Evolutionary conservation across 495 filamentous ascomycete species (phyloP).

Genomic region (Ramalina intermedia): DNA sequence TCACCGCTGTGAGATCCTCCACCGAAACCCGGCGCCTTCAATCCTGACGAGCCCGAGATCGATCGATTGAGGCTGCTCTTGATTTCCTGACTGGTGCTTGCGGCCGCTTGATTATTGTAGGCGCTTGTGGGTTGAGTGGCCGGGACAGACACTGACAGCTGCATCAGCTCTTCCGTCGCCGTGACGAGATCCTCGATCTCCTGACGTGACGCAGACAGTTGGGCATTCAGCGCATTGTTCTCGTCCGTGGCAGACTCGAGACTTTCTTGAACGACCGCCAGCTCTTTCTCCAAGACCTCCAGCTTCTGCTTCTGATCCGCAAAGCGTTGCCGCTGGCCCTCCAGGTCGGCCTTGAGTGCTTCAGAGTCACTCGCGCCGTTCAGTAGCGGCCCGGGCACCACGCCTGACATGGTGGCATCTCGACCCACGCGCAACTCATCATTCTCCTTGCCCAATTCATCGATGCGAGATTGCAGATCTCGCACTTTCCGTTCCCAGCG

Average conservation of each 20-base stretch:
- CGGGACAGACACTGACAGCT: slow-evolving; percentile 3
- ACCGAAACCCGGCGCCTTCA: slow-evolving; percentile 19
- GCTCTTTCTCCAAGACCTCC: slow-evolving; percentile 49
- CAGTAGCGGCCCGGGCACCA: slow-evolving; percentile 30
- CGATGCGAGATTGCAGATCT: slow-evolving; percentile 57
- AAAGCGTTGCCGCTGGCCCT: slow-evolving; percentile 30
- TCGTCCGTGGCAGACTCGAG: slow-evolving; percentile 42
- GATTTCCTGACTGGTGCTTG: slow-evolving; percentile 10
- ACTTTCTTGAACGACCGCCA: slow-evolving; percentile 45
- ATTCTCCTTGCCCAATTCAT: slow-evolving; percentile 52
- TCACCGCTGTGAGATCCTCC: slow-evolving; percentile 12
- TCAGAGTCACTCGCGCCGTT: not conserved
- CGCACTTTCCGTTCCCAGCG: slow-evolving; percentile 75
- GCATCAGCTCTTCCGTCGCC: slow-evolving; percentile 78
- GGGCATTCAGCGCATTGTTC: slow-evolving; percentile 44
- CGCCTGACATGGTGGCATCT: slow-evolving; percentile 48
- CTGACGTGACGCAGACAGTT: slow-evolving; percentile 60
- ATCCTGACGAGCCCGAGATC: slow-evolving; percentile 10
- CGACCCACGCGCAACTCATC: slow-evolving; percentile 52
- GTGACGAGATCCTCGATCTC: slow-evolving; percentile 93
- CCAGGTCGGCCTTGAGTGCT: slow-evolving; percentile 23
- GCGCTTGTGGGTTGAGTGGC: not conserved
- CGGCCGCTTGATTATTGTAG: not conserved
- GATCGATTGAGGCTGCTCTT: slow-evolving; percentile 23
- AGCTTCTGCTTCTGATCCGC: slow-evolving; percentile 47